These are phyloP conservation scores for Lactuca sativa DNA, from an alignment of 129 eudicot species.

Conservation along the genomic window DNA sequence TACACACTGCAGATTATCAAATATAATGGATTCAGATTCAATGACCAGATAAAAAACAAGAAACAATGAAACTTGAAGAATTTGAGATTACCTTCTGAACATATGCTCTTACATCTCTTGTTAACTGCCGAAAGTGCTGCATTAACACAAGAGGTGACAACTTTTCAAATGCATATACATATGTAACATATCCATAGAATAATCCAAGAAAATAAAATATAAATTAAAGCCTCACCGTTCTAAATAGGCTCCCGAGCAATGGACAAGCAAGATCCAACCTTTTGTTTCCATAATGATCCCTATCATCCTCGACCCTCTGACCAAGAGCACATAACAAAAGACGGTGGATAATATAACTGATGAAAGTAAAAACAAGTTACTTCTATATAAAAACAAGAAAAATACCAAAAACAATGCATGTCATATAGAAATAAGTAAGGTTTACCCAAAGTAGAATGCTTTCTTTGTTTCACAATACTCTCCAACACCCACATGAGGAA, in stretches of 20 bases:
- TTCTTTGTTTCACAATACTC: constrained; percentile 94
- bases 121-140: constrained; percentile 83
- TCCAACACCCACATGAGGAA: constrained; percentile 96
- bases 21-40: not conserved
- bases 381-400: constrained; percentile 1
- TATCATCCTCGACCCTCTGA: constrained; percentile 92
- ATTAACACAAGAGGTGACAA: constrained; percentile 4
- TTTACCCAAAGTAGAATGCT: constrained; percentile 90
- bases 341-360: constrained; percentile 87
- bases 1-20: constrained; percentile 52
- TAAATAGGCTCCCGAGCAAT: constrained; percentile 80
- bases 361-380: not conserved
- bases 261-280: constrained; percentile 99
- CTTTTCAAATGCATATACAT: constrained; percentile 11
- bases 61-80: not conserved
- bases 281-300: constrained; percentile 98
- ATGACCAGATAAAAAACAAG: not conserved
- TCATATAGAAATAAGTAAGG: not conserved
- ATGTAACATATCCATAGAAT: not conserved
- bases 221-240: constrained; percentile 49
- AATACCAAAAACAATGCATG: not conserved
- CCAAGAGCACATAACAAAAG: constrained; percentile 91
- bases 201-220: not conserved
- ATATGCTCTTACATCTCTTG: constrained; percentile 96
- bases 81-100: constrained; percentile 41